phyloP scores from a whole-genome alignment of 2,329 filamentous ascomycete genomes.

The Arthrinium puccinioides region DNA sequence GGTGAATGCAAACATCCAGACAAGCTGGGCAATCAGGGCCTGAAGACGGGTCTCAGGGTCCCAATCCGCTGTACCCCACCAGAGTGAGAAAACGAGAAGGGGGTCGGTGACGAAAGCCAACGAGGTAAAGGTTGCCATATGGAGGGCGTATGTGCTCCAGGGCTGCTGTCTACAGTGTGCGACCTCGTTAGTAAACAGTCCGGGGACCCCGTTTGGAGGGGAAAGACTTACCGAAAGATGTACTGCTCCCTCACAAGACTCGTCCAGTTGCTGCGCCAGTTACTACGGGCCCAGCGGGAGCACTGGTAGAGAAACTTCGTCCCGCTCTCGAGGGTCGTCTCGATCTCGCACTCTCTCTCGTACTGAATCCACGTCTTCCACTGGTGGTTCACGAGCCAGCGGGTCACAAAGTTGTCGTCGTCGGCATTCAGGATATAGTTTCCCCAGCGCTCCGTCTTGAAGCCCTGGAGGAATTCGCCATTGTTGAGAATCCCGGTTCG shows the following conservation, averaged over 20 bases:
- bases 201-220: too few species aligned
- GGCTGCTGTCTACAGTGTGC: slow-evolving; percentile 62
- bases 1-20: slow-evolving; percentile 74
- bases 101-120: slow-evolving; percentile 76
- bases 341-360: slow-evolving; percentile 80
- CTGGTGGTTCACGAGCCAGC: slow-evolving; percentile 85
- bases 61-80: slow-evolving; percentile 60
- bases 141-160: slow-evolving; percentile 90
- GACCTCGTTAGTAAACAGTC: slow-evolving; percentile 3
- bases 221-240: slow-evolving; percentile 71
- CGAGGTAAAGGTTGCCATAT: slow-evolving; percentile 87
- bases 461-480: slow-evolving; percentile 76
- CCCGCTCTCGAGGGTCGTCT: slow-evolving; percentile 88
- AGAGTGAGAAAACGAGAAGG: slow-evolving; percentile 61
- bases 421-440: slow-evolving; percentile 89
- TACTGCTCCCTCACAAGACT: slow-evolving; percentile 78
- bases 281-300: slow-evolving; percentile 90
- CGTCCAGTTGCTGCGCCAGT: slow-evolving; percentile 95
- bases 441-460: slow-evolving; percentile 86
- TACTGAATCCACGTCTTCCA: slow-evolving; percentile 97
- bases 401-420: slow-evolving; percentile 96
- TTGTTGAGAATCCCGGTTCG: slow-evolving; percentile 81
- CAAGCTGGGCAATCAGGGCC: slow-evolving; percentile 52
- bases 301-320: slow-evolving; percentile 89
- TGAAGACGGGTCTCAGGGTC: slow-evolving; percentile 42